A percentile compares a stretch with the other conserved stretches of the same genome.
Conservation (phyloP, 768 basidiomycete genomes). For the Mycena epipterygia region DNA sequence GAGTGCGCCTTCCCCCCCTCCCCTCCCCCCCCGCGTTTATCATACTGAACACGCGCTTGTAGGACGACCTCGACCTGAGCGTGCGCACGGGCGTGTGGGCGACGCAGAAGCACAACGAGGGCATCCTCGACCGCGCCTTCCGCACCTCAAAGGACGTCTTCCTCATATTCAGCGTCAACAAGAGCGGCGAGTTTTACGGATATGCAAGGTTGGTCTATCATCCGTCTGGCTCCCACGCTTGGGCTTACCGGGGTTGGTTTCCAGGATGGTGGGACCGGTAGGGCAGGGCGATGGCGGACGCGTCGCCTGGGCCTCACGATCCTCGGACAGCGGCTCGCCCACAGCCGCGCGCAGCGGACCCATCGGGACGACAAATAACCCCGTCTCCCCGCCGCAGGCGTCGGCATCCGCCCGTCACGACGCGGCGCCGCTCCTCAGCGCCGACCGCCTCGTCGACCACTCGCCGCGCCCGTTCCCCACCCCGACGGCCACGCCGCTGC, state of each 20-base stretch:
- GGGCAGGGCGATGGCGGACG: conserved; percentile 58
- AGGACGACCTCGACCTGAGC: conserved; percentile 87
- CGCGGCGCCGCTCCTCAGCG: conserved; percentile 18
- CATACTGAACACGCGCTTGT: conserved; percentile 21
- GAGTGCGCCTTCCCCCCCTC: conserved; percentile 58
- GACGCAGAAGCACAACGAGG: conserved; percentile 94
- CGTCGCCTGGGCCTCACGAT: conserved; percentile 70
- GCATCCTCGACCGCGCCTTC: conserved; percentile 91
- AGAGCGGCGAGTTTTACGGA: conserved; percentile 94
- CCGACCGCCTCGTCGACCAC: conserved; percentile 19
- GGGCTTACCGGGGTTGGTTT: conserved; percentile 28
- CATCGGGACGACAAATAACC: not conserved
- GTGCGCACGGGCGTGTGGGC: conserved; percentile 88
- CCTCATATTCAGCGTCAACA: conserved; percentile 94
- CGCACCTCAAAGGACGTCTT: conserved; percentile 92
- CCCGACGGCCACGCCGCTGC: conserved; percentile 25
- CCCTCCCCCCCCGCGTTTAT: not conserved
- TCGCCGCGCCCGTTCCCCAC: conserved; percentile 6
- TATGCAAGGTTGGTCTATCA: conserved; percentile 87
- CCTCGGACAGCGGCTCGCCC: not conserved
- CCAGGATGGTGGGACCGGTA: conserved; percentile 81
- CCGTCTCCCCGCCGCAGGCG: not conserved
- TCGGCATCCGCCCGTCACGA: not conserved
- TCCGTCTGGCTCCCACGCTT: no score
- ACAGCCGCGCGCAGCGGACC: not conserved